These are phyloP conservation scores for Botryobasidium botryosum DNA, from an alignment of 768 basidiomycete genomes.

Conservation along the genomic window DNA sequence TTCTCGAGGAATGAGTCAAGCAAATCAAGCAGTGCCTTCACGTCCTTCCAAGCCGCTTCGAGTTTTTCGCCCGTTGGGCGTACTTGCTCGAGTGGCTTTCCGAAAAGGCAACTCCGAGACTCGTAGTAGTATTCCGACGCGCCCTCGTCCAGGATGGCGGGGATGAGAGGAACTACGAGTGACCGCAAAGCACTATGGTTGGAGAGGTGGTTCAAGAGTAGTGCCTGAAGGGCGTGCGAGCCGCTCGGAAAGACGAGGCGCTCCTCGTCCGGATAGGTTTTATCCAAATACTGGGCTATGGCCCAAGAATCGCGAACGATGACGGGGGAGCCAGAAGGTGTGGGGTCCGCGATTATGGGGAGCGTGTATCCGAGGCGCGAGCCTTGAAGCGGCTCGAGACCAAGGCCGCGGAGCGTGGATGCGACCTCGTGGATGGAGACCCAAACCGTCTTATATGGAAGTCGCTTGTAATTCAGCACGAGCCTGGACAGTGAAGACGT, in stretches of 20 bases:
- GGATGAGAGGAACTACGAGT: background rate
- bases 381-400: background rate
- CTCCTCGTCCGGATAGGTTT: conserved; percentile 2
- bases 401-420: background rate
- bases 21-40: no score
- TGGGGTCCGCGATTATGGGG: no score
- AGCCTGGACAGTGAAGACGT: no score
- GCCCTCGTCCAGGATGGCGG: background rate
- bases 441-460: conserved; percentile 7
- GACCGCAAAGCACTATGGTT: background rate
- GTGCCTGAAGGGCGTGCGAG: conserved; percentile 3
- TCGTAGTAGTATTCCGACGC: background rate
- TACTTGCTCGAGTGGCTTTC: background rate
- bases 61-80: no score
- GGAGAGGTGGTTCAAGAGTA: conserved; percentile 1
- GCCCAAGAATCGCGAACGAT: conserved; percentile 4
- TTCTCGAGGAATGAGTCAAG: no score
- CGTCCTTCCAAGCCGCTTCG: no score
- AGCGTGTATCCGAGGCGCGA: background rate
- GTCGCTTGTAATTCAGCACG: conserved; percentile 6
- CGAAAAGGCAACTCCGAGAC: background rate
- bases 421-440: conserved; percentile 3
- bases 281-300: conserved; percentile 7
- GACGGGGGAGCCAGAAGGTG: background rate
- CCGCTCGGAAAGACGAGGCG: conserved; percentile 1